Evolutionary conservation across 1,139 yeast genomes (phyloP).

Genomic region (Ogataea hybrid): DNA sequence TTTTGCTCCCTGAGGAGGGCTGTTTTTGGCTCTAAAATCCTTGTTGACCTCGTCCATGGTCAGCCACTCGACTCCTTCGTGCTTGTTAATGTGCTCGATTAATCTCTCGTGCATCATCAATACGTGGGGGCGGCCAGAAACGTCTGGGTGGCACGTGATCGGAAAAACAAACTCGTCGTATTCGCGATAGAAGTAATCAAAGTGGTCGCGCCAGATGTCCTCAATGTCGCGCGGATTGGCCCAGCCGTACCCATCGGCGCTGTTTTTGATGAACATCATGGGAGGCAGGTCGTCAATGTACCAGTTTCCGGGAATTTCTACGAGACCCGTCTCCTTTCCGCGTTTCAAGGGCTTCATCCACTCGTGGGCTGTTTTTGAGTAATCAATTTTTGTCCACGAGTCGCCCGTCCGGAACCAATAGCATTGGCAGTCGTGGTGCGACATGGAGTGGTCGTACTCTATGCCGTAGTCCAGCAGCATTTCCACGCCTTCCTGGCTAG

Average conservation of each 20-base stretch:
- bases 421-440: slow-evolving; percentile 34
- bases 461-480: slow-evolving; percentile 33
- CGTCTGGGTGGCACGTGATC: slow-evolving; percentile 35
- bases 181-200: slow-evolving; percentile 34
- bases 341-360: slow-evolving; percentile 34
- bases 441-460: slow-evolving; percentile 34
- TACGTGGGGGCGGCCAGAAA: slow-evolving; percentile 34
- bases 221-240: slow-evolving; percentile 35
- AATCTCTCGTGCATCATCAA: slow-evolving; percentile 34
- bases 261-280: slow-evolving; percentile 34
- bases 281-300: slow-evolving; percentile 35
- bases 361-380: slow-evolving; percentile 31
- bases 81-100: slow-evolving; percentile 33
- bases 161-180: slow-evolving; percentile 35
- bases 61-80: slow-evolving; percentile 37
- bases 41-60: slow-evolving; percentile 35
- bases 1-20: slow-evolving; percentile 28
- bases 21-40: slow-evolving; percentile 30
- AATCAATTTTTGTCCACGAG: slow-evolving; percentile 35
- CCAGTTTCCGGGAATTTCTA: slow-evolving; percentile 35
- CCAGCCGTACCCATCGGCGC: slow-evolving; percentile 32
- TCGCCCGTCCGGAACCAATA: slow-evolving; percentile 35
- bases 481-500: slow-evolving; percentile 33
- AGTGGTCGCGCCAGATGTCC: slow-evolving; percentile 35
- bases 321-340: slow-evolving; percentile 33